Evolutionary conservation across 371 early-diverging fungal species (phyloP), one percentile per base, ranked within the genome.

Genomic region (Actinomortierella wolfii): DNA sequence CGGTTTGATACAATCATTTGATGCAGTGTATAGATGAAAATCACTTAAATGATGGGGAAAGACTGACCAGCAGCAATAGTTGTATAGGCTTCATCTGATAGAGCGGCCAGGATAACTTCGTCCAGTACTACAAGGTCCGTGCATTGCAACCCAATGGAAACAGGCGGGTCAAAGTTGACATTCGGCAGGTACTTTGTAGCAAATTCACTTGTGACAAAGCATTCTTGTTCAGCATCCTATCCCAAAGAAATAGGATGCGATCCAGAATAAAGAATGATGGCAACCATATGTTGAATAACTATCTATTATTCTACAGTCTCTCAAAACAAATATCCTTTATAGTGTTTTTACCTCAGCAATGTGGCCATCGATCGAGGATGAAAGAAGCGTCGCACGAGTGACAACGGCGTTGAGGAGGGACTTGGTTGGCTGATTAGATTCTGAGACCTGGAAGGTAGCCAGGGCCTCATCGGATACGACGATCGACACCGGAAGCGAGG

Each of bases 21-120:
- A 21, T 11, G 41, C 13, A 39, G 5, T 41, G 28, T 44, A 20
- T 41, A 11, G 3, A 53, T 17, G 8, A 0, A 53, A 42, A 1
- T n/a, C n/a, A n/a, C n/a, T n/a, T n/a, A n/a, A n/a, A n/a, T n/a
- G n/a, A n/a, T n/a, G n/a, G n/a, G n/a, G n/a, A n/a, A n/a, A n/a
- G 2, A 45, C 56, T 46, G 81, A 85, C 88, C 84, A 73, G 79
- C 54, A 40, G 81, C 77, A 11, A 84, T 83, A 59, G 56, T 70
- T 39, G 77, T 77, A 71, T 81, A 89, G n/a, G 89, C 82, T 9
- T 64, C 67, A 7, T 76, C 28, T 26, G 84, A 81, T 56, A 83
- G 70, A 23, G 89, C 90, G 23, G 85, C 88, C 50, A 91, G 49
- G 48, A 89, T 83, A 18, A 89, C 52, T 59, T 89, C 88, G 55